A percentile compares a stretch with the other conserved stretches of the same genome.
Conservation (phyloP, 1,139 yeast genomes). For the Debaryomyces subglobosus region DNA sequence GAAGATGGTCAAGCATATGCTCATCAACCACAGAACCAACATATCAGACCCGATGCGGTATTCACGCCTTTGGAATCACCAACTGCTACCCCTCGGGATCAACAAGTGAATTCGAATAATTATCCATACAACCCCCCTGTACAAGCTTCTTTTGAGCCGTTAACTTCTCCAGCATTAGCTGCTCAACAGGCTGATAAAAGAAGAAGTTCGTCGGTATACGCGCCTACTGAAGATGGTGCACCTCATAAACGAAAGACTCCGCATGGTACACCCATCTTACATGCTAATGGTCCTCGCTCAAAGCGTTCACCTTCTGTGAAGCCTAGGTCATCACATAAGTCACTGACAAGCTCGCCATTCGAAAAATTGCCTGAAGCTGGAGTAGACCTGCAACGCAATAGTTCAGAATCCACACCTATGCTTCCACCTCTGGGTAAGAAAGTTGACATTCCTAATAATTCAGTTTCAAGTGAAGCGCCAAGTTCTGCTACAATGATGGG, state of each 20-base stretch:
- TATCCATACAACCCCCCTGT: slow-evolving; percentile 27
- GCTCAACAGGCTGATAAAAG: slow-evolving; percentile 42
- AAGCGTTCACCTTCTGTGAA: slow-evolving; percentile 27
- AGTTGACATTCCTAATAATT: slow-evolving; percentile 18
- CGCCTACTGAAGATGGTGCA: slow-evolving; percentile 28
- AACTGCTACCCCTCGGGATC: slow-evolving; percentile 66
- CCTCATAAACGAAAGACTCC: slow-evolving; percentile 46
- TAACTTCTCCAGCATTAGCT: slow-evolving; percentile 70
- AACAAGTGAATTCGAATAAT: slow-evolving; percentile 26
- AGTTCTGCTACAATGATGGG: slow-evolving; percentile 39
- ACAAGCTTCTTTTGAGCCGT: slow-evolving; percentile 44
- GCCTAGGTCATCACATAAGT: slow-evolving; percentile 14
- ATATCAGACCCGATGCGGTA: slow-evolving; percentile 50
- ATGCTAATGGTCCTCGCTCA: slow-evolving; percentile 23
- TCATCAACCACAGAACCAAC: slow-evolving; percentile 26
- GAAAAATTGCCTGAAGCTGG: slow-evolving; percentile 44
- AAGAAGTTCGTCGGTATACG: slow-evolving; percentile 39
- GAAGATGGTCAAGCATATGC: slow-evolving; percentile 12
- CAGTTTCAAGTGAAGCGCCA: slow-evolving; percentile 17
- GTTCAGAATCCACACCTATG: slow-evolving; percentile 35
- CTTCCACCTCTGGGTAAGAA: slow-evolving; percentile 41
- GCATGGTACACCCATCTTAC: slow-evolving; percentile 50
- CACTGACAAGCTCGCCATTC: slow-evolving; percentile 22
- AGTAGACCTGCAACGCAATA: slow-evolving; percentile 19
- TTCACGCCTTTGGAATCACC: slow-evolving; percentile 82